Percentiles rank a stretch among this genome's conserved stretches.
phyloP scores from a whole-genome alignment of 164 flowering plant genomes.

The Liquidambar formosana region DNA sequence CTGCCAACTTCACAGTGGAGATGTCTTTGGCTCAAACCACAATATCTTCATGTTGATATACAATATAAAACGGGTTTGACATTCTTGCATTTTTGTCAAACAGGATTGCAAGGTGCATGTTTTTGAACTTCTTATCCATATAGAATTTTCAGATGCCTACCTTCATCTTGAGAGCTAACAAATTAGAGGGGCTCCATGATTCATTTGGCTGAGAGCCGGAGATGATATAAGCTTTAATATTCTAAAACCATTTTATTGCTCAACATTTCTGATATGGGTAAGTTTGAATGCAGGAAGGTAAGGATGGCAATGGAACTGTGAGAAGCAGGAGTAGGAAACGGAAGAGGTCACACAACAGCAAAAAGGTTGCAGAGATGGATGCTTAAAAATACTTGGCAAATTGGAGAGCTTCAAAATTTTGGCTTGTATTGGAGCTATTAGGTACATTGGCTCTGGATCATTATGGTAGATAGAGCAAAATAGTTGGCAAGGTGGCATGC shows the following conservation, averaged over 20 bases:
- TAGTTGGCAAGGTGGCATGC: not conserved
- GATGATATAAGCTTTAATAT: not conserved
- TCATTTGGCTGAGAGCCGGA: no score
- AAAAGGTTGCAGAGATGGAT: conserved; percentile 14
- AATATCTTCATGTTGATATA: not conserved
- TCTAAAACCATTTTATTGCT: not conserved
- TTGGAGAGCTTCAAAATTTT: not conserved
- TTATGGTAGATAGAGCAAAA: not conserved
- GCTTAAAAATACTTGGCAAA: conserved; percentile 6
- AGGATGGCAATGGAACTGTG: conserved; percentile 9
- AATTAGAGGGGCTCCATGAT: not conserved
- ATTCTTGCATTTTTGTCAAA: not conserved
- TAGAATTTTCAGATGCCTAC: not conserved
- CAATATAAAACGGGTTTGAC: not conserved
- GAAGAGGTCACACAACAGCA: conserved; percentile 35
- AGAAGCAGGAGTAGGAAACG: conserved; percentile 39
- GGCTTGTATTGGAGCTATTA: not conserved
- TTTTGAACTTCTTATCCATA: not conserved
- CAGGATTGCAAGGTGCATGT: not conserved
- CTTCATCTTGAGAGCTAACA: not conserved
- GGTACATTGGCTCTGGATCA: not conserved
- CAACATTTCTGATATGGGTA: not conserved
- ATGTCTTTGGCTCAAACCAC: not conserved
- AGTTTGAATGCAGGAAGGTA: conserved; percentile 28
- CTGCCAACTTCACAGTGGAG: no score